Evolutionary conservation across 129 eudicot genomes (phyloP), one percentile per base, ranked within the genome.

Genomic region (Tagetes erecta): DNA sequence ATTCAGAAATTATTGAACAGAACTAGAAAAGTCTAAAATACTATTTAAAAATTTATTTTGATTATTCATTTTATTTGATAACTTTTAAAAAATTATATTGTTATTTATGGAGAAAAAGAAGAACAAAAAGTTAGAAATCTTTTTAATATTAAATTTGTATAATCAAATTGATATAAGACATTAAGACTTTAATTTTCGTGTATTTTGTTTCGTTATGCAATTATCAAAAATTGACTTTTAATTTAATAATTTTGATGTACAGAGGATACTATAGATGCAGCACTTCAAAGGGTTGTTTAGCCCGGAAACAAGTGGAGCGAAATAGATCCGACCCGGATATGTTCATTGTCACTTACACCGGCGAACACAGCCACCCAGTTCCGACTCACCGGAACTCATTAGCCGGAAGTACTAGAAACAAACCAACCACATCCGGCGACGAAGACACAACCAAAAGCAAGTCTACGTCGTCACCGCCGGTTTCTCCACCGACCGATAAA

Each of bases 261-360:
- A 93, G 99, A 79, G 99, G 99, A 20, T 94, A 94, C 45, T 94
- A 94, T 79, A 88, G 91, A 85, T 94, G 99, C 53, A 94, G 99
- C 76, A 94, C 97, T 8, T 88, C 91, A 83, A 94, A 94, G 78
- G 99, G 97, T 0, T 94, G 99, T 87, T 69, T 85, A 84, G 99
- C 99, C 64, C 88, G 99, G 38, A 94, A 91, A 83, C 99, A 94
- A 94, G 97, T 94, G 84, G 99, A 94, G 88, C 78, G 97, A 46
- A 87, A 94, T 73, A 84, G 97, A 87, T 90, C 99, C 85, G 96
- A 94, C 86, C 97, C 99, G 76, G 88, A 75, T 56, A 94, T 88
- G 96, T 94, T 90, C 82, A 88, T 94, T 6, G 87, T 94, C 60
- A 86, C 97, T n/a, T 94, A 88, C 86, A 94, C 99, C 56, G 86